Percentiles rank a stretch among this genome's conserved stretches.
Conservation (phyloP, 2,329 filamentous ascomycete genomes). For the Fusarium sp. region DNA sequence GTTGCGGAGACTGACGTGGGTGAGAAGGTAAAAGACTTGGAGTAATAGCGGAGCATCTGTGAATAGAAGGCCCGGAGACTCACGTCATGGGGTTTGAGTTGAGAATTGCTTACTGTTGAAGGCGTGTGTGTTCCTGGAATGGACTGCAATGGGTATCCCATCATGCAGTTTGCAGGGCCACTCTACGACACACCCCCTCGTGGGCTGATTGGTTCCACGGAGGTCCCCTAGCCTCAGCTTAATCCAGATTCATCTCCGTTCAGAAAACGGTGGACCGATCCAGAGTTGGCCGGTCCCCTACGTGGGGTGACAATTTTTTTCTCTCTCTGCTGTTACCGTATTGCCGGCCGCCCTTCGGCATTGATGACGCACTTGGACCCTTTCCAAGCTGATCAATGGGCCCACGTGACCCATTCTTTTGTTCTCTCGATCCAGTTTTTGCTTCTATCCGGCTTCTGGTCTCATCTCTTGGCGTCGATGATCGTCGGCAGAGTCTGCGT, state of each 20-base stretch:
- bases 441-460: slow-evolving; percentile 28
- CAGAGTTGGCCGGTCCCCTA: not conserved
- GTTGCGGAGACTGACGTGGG: slow-evolving; percentile 35
- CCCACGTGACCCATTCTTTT: slow-evolving; percentile 15
- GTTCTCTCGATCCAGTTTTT: slow-evolving; percentile 31
- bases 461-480: slow-evolving; percentile 31
- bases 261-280: slow-evolving; percentile 33
- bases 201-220: slow-evolving; percentile 14
- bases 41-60: slow-evolving; percentile 26
- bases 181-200: not conserved
- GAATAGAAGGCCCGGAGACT: slow-evolving; percentile 30
- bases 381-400: slow-evolving; percentile 7
- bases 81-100: slow-evolving; percentile 28
- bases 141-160: not conserved
- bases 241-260: slow-evolving; percentile 37
- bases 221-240: slow-evolving; percentile 9
- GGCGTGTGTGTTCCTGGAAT: slow-evolving; percentile 14
- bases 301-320: slow-evolving; percentile 22
- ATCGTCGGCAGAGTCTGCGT: slow-evolving; percentile 23
- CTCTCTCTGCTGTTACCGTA: slow-evolving; percentile 10
- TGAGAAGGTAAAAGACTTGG: slow-evolving; percentile 28
- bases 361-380: slow-evolving; percentile 34
- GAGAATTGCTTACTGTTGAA: not conserved
- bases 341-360: slow-evolving; percentile 21
- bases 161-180: slow-evolving; percentile 2